phyloP scores from a whole-genome alignment of 2,329 filamentous ascomycete genomes.

The Didymella pomorum region DNA sequence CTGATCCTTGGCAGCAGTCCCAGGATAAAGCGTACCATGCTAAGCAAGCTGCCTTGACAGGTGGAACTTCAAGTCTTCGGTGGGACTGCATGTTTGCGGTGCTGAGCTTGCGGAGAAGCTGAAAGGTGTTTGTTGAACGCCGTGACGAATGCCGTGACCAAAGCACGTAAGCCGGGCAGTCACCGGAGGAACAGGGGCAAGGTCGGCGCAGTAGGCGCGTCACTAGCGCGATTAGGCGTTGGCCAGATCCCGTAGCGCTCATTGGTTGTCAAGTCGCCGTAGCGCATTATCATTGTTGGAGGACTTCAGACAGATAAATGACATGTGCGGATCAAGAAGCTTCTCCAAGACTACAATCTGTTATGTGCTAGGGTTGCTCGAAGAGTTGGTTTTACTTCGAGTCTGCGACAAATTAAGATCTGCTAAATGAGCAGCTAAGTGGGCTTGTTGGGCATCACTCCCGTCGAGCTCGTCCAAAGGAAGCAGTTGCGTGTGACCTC shows the following conservation, averaged over 20 bases:
- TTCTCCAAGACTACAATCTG: too few species aligned
- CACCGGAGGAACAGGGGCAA: constrained; percentile 1
- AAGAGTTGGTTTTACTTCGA: not conserved
- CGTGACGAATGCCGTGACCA: constrained; percentile 3
- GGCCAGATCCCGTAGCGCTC: not conserved
- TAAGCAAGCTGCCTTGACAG: constrained; percentile 18
- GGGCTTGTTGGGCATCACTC: not conserved
- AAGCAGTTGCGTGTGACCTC: not conserved
- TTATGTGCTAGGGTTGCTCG: too few species aligned
- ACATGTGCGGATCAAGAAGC: too few species aligned
- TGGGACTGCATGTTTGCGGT: constrained; percentile 8
- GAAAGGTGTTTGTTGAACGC: constrained; percentile 1
- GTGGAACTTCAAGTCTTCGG: constrained; percentile 13
- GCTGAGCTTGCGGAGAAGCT: not conserved
- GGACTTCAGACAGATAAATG: too few species aligned
- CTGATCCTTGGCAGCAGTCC: too few species aligned
- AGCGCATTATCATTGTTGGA: too few species aligned
- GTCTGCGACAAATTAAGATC: not conserved
- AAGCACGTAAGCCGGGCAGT: not conserved
- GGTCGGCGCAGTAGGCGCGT: too few species aligned
- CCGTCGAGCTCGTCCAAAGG: not conserved
- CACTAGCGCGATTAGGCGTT: not conserved
- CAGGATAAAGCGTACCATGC: constrained; percentile 8
- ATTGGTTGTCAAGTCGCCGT: too few species aligned
- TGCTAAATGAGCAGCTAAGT: not conserved